These are phyloP conservation scores for Cymbidium sinense DNA, from an alignment of 106 monocot species.

Conservation along the genomic window DNA sequence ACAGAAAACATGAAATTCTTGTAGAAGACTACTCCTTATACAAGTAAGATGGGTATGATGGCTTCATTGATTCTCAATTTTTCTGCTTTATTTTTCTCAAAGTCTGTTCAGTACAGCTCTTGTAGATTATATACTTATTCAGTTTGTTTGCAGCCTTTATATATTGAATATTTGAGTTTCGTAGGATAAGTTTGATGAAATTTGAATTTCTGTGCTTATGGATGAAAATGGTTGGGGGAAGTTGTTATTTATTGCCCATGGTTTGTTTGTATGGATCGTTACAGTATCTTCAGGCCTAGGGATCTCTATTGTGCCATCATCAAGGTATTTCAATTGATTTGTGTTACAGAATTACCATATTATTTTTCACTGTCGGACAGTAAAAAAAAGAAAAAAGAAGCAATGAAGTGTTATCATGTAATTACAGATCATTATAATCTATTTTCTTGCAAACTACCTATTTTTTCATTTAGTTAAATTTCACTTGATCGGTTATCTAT, in stretches of 20 bases:
- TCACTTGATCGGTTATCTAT: neutral
- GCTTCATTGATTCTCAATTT: neutral
- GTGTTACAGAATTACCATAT: neutral
- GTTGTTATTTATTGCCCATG: neutral
- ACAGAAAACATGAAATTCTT: neutral
- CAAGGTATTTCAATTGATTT: neutral
- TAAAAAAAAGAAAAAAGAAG: neutral
- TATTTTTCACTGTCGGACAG: slow-evolving; percentile 2
- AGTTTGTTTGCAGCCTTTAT: neutral
- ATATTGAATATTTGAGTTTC: neutral
- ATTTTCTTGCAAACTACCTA: neutral
- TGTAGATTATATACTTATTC: neutral
- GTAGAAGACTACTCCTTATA: neutral
- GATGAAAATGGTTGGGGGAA: neutral
- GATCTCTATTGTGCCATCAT: neutral
- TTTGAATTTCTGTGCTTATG: neutral
- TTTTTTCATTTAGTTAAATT: neutral
- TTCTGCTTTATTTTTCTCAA: neutral
- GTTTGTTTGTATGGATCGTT: neutral
- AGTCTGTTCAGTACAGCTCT: neutral
- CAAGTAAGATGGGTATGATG: neutral
- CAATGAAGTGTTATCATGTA: neutral
- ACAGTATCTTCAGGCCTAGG: neutral
- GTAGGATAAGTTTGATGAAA: neutral
- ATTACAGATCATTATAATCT: neutral